Percentiles rank a stretch among this genome's conserved stretches.
Conservation (phyloP, 148 eudicot genomes). For the Arbutus unedo region DNA sequence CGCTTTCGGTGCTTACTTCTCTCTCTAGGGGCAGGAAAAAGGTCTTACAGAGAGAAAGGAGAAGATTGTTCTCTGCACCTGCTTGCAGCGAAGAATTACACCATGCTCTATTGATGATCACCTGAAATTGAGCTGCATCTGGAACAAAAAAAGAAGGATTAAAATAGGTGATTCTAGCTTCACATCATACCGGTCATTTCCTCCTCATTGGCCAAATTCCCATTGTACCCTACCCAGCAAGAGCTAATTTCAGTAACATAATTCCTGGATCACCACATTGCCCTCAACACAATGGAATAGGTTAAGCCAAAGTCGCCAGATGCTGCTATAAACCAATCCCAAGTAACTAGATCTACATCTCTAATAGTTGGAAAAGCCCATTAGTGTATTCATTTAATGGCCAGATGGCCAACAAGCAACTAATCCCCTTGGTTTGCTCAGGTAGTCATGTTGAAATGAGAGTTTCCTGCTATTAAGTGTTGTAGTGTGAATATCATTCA, state of each 20-base stretch:
- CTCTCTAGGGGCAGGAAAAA: no score
- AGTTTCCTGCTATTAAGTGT: background rate
- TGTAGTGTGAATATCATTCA: background rate
- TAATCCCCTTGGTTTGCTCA: background rate
- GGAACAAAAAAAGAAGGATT: background rate
- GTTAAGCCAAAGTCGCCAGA: background rate
- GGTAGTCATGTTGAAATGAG: background rate
- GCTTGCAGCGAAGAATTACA: background rate
- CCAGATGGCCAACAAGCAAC: background rate
- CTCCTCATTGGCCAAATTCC: conserved; percentile 1
- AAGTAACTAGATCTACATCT: background rate
- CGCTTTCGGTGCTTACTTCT: no score
- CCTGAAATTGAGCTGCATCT: background rate
- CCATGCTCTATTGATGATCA: background rate
- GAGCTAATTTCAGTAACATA: conserved; percentile 1
- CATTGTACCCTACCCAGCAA: background rate
- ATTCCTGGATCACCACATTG: background rate
- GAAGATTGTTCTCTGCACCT: background rate
- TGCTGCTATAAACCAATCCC: conserved; percentile 3
- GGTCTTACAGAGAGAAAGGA: no score
- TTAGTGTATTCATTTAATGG: background rate
- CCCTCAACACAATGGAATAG: background rate
- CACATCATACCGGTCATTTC: background rate
- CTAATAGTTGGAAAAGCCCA: background rate
- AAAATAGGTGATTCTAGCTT: background rate